Base-by-base conservation (phyloP, 768 basidiomycete genomes). In the Mycena metata region DNA sequence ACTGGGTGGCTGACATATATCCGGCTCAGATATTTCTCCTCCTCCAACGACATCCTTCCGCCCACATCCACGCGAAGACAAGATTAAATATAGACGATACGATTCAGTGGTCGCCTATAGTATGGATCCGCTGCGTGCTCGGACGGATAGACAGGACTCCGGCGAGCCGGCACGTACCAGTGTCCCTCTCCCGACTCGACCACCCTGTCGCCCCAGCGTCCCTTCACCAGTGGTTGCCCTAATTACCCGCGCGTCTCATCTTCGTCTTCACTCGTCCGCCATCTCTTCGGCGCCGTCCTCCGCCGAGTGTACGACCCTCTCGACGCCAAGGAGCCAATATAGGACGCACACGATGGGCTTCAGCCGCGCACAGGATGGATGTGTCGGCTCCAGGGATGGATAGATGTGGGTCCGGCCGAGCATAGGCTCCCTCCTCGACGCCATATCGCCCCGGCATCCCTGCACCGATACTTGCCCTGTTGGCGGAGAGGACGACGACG, bases 401-500 rank as follows among this genome's bases (percentile, higher is more conserved):
- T 62, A 62, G 61, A 23, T 47, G 59, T 6, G 42, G 24, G 16
- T 39, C 42, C 19, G 51, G 56, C 51, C 35, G 54, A 17, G 11
- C 30, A 3, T 23, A 16, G 36, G 13, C 39, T 19, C 11, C 50
- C 50, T 5, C n/a, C 41, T 26, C 43, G 42, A 45, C 23, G 6
- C 30, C 30, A 30, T 30, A 30, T 45, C 49, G 60, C 39, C 49
- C 49, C 60, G 50, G 45, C 46, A 46, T 60, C 47, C 15, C 23
- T 17, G 45, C 26, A 19, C 5, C 36, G 16, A 8, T n/a, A 8
- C 33, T 45, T 35, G 51, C 52, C 30, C 46, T 52, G 42, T 51
- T 49, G 49, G 43, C 49, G 56, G 45, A 56, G 63, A 59, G 10
- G 16, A 51, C 50, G 57, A 39, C 43, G 42, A 55, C 58, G 65